These are phyloP conservation scores for Vigna reflexopilosa DNA, from an alignment of 306 rosid species.

Conservation along the genomic window DNA sequence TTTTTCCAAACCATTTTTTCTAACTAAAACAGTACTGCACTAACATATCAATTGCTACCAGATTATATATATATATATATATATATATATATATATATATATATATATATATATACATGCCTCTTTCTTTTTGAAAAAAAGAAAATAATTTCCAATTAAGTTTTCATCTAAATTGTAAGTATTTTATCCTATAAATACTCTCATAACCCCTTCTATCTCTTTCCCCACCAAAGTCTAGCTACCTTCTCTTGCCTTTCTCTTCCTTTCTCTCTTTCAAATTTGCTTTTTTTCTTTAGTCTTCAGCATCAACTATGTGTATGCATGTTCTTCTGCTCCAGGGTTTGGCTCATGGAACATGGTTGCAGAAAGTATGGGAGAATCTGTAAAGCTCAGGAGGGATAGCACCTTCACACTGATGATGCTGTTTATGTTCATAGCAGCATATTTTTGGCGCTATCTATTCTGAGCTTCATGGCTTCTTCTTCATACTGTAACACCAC, in stretches of 20 bases:
- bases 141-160: not conserved
- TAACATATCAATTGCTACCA: no score
- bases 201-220: conserved; percentile 25
- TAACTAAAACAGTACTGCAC: no score
- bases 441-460: conserved; percentile 68
- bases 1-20: not conserved
- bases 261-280: not conserved
- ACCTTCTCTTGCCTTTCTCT: not conserved
- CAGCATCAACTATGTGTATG: not conserved
- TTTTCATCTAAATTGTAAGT: conserved; percentile 17
- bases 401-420: conserved; percentile 57
- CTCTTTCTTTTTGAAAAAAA: no score
- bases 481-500: conserved; percentile 56
- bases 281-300: not conserved
- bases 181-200: conserved; percentile 58
- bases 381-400: conserved; percentile 97
- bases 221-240: conserved; percentile 37
- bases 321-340: conserved; percentile 3
- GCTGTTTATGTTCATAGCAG: not conserved
- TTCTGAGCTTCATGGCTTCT: conserved; percentile 83
- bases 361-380: conserved; percentile 59
- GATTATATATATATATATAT: no score
- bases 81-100: no score
- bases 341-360: not conserved
- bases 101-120: no score